Percentiles rank a stretch among this genome's conserved stretches.
These are phyloP conservation scores for Aciculosporium take DNA, from an alignment of 2,329 filamentous ascomycete species.

Conservation along the genomic window DNA sequence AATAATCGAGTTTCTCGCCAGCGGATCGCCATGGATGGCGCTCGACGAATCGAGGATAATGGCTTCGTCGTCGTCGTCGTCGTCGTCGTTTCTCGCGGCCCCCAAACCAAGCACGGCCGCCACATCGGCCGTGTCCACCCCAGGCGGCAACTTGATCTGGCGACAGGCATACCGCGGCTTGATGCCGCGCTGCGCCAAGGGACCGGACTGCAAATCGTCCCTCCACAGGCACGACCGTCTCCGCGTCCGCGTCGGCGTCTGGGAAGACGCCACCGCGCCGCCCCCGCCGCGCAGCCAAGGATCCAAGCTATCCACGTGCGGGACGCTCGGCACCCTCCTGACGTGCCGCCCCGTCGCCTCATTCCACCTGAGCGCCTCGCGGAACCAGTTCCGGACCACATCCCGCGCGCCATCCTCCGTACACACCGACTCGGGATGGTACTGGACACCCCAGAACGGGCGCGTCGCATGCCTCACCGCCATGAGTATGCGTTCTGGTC, in stretches of 20 bases:
- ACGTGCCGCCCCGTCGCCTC: slow-evolving; percentile 12
- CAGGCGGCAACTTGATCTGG: slow-evolving; percentile 28
- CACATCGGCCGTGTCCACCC: slow-evolving; percentile 37
- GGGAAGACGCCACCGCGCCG: background rate
- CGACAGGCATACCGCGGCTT: slow-evolving; percentile 24
- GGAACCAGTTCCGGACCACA: slow-evolving; percentile 66
- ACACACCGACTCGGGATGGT: slow-evolving; percentile 80
- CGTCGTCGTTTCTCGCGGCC: too few relatives aligned
- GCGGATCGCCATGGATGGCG: slow-evolving; percentile 27
- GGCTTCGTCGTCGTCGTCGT: too few relatives aligned
- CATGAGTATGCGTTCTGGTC: slow-evolving; percentile 53
- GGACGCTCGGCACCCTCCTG: background rate
- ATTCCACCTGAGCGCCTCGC: slow-evolving; percentile 48
- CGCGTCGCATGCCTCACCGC: slow-evolving; percentile 50
- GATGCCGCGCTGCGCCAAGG: slow-evolving; percentile 18
- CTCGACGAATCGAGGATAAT: slow-evolving; percentile 49
- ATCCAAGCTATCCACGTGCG: slow-evolving; percentile 12
- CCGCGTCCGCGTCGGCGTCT: too few relatives aligned
- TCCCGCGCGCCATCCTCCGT: slow-evolving; percentile 52
- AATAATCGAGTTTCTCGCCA: slow-evolving; percentile 55
- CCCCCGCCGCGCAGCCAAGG: too few relatives aligned
- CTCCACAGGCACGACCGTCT: slow-evolving; percentile 13
- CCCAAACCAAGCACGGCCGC: slow-evolving; percentile 33
- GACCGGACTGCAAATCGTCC: slow-evolving; percentile 11
- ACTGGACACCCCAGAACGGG: slow-evolving; percentile 80